Evolutionary conservation across 1,284 basidiomycete species (phyloP).

Genomic region (Farysia itapuensis): DNA sequence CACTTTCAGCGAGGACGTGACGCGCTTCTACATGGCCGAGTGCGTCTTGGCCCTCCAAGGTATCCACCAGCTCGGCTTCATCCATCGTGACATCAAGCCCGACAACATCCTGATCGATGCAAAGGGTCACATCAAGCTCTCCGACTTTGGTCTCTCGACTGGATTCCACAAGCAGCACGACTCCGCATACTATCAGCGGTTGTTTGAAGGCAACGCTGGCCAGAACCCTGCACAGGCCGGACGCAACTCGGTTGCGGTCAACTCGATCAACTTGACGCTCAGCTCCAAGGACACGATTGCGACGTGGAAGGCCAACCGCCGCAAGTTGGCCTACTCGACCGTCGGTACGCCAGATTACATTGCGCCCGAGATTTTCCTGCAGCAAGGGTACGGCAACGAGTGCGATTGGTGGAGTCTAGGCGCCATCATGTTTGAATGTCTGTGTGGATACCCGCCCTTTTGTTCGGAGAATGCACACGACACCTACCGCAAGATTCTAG

Average conservation of each 20-base stretch:
- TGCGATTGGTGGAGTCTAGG: constrained; percentile 89
- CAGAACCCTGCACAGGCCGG: constrained; percentile 45
- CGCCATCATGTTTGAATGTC: constrained; percentile 97
- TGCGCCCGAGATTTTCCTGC: constrained; percentile 95
- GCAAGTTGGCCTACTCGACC: constrained; percentile 95
- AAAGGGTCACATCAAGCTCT: constrained; percentile 89
- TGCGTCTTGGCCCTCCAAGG: constrained; percentile 97
- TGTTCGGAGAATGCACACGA: constrained; percentile 97
- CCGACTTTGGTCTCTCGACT: constrained; percentile 91
- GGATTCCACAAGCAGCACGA: constrained; percentile 94
- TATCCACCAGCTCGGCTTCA: constrained; percentile 97
- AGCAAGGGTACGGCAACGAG: constrained; percentile 96
- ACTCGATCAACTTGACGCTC: constrained; percentile 58
- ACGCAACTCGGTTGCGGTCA: constrained; percentile 58
- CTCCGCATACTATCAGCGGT: constrained; percentile 88
- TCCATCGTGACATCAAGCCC: constrained; percentile 93
- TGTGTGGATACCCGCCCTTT: constrained; percentile 94
- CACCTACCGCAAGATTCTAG: constrained; percentile 97
- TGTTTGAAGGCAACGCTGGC: constrained; percentile 68
- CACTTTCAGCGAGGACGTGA: constrained; percentile 97
- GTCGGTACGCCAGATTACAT: constrained; percentile 99
- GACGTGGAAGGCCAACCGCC: constrained; percentile 97
- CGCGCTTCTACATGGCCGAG: constrained; percentile 98
- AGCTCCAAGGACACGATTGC: constrained; percentile 62
- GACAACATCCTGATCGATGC: constrained; percentile 97